phyloP scores from a whole-genome alignment of 495 filamentous ascomycete species.

The Penicillium canescens region DNA sequence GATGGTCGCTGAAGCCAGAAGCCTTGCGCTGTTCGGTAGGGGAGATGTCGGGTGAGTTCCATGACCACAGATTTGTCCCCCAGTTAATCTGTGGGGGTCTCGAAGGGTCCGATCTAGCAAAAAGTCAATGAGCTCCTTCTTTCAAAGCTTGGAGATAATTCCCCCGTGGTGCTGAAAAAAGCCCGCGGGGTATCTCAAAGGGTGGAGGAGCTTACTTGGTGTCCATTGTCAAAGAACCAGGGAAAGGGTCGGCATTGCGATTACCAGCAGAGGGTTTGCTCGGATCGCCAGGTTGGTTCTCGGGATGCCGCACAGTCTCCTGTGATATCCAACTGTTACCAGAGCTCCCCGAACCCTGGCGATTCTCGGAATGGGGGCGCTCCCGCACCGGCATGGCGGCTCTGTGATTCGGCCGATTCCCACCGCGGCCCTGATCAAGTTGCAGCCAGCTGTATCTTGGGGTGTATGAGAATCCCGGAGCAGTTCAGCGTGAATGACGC shows the following conservation, averaged over 20 bases:
- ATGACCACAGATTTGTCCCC: slow-evolving; percentile 41
- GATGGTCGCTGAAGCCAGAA: slow-evolving; percentile 38
- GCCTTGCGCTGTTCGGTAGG: slow-evolving; percentile 45
- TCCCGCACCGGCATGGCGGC: slow-evolving; percentile 39
- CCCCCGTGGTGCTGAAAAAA: background rate
- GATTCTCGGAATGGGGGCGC: slow-evolving; percentile 32
- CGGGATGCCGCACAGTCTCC: slow-evolving; percentile 43
- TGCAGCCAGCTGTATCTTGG: slow-evolving; percentile 19
- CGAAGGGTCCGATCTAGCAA: slow-evolving; percentile 25
- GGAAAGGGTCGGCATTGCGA: slow-evolving; percentile 33
- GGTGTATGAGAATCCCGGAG: slow-evolving; percentile 4
- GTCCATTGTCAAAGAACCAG: slow-evolving; percentile 31
- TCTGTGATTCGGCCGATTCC: slow-evolving; percentile 16
- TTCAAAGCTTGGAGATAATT: background rate
- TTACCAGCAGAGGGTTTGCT: slow-evolving; percentile 23
- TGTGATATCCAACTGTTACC: slow-evolving; percentile 46
- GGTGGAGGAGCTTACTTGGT: slow-evolving; percentile 34
- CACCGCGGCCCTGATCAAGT: slow-evolving; percentile 22
- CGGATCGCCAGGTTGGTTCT: slow-evolving; percentile 19
- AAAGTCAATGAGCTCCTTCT: slow-evolving; percentile 1
- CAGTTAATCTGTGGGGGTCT: slow-evolving; percentile 29
- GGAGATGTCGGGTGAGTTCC: slow-evolving; percentile 45
- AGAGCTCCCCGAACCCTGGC: slow-evolving; percentile 48
- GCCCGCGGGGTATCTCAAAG: background rate
- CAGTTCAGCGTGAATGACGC: slow-evolving; percentile 26